Conservation (phyloP, 2,329 filamentous ascomycete species). For the Zarea fungicola region DNA sequence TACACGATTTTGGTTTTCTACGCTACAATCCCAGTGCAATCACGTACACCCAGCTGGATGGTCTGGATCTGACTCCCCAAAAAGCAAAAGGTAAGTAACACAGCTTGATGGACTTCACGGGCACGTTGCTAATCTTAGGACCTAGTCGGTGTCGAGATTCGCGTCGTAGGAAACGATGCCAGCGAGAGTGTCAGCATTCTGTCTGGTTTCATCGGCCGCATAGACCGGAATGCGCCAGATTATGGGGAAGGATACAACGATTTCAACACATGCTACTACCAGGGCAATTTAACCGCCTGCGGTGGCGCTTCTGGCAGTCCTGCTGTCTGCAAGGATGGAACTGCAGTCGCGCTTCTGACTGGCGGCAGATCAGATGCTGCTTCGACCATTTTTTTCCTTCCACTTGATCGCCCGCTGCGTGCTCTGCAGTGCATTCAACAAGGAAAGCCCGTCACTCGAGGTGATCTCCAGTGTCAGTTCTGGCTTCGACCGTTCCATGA, state of each 20-base stretch:
- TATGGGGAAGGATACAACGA: slow-evolving; percentile 98
- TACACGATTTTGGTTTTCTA: slow-evolving; percentile 96
- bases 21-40: slow-evolving; percentile 93
- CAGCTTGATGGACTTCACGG: neutral
- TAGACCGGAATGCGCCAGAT: slow-evolving; percentile 94
- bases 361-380: slow-evolving; percentile 91
- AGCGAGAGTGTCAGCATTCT: slow-evolving; percentile 98
- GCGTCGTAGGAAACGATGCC: slow-evolving; percentile 96
- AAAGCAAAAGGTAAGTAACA: slow-evolving; percentile 59
- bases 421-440: slow-evolving; percentile 81
- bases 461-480: slow-evolving; percentile 98
- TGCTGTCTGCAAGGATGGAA: slow-evolving; percentile 91
- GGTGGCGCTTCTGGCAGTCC: slow-evolving; percentile 98
- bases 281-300: slow-evolving; percentile 93
- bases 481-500: slow-evolving; percentile 96
- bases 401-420: slow-evolving; percentile 81
- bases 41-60: slow-evolving; percentile 90
- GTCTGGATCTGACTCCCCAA: slow-evolving; percentile 76
- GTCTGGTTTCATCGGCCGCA: slow-evolving; percentile 91
- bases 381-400: slow-evolving; percentile 95
- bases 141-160: slow-evolving; percentile 81
- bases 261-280: slow-evolving; percentile 95
- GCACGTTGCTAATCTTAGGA: neutral
- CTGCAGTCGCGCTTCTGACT: slow-evolving; percentile 87
- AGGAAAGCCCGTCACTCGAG: slow-evolving; percentile 70